Evolutionary conservation across 768 basidiomycete genomes (phyloP), one percentile per base, ranked within the genome.

Genomic region (Phaffia australis): DNA sequence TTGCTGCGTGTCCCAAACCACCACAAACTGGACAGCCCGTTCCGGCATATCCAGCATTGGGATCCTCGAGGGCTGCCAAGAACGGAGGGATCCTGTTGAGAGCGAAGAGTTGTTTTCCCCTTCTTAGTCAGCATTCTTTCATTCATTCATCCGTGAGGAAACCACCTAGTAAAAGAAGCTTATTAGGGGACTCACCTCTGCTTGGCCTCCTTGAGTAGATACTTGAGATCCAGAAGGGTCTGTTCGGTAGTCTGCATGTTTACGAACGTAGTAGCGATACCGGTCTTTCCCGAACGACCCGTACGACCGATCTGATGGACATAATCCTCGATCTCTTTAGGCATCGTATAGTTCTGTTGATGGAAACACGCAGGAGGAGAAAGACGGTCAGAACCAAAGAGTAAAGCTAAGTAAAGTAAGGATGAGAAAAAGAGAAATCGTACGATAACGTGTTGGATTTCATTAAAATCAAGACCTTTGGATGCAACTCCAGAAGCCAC

Each of bases 321-420:
- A 73, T 99, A 99, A 76, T 99, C 95, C 77, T 99, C 95, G 70
- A 99, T 99, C 79, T 99, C 95, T 77, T 98, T 99, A 0, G 95
- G 95, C 95, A 99, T 98, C 35, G 88, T 86, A 76, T 93, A 99
- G 69, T 97, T 98, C 66, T 67, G 66, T 8, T 8, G 25, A 42
- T 25, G 52, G 32, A 21, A 29, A 16, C 0, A 19, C 25, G 25
- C 18, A 32, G 14, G 18, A 15, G 14, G 4, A 29, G 16, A 48
- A 19, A 9, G 30, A 51, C 32, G 19, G 23, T 27, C 21, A 48
- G 46, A 50, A n/a, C 46, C 32, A 27, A 1, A 21, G 47, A 30
- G 27, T 7, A 77, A 99, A 97, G 74, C 98, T 93, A 75, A 97
- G 95, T 72, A 97, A 92, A 29, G 6, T 25, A 19, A 8, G 42